Evolutionary conservation across 352 stramenopile species (phyloP).

Genomic region (Globisporangium yorkense): DNA sequence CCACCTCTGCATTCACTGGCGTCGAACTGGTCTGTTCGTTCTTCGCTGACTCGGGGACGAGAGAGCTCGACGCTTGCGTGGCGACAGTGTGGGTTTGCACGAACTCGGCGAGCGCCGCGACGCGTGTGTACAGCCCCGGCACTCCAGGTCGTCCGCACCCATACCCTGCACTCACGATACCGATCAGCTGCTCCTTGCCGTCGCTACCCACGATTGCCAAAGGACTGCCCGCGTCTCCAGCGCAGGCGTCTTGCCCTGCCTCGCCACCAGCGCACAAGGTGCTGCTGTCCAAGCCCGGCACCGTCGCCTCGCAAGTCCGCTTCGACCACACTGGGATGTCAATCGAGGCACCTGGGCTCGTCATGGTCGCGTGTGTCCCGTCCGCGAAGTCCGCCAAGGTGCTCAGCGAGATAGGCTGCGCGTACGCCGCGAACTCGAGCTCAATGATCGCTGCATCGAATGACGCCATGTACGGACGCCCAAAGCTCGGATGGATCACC

Average conservation of each 20-base stretch:
- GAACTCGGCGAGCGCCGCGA: slow-evolving; percentile 16
- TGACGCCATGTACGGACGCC: slow-evolving; percentile 12
- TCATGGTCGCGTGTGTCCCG: slow-evolving; percentile 13
- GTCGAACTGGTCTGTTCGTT: no score
- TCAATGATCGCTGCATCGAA: slow-evolving; percentile 24
- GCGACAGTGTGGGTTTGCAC: slow-evolving; percentile 18
- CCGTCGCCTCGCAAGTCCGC: slow-evolving; percentile 4
- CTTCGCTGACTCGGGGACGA: no score
- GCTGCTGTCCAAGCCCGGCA: slow-evolving; percentile 19
- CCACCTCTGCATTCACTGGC: no score
- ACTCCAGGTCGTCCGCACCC: slow-evolving; percentile 22
- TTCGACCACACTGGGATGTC: slow-evolving; percentile 14
- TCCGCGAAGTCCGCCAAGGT: slow-evolving; percentile 12
- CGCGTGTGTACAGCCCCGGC: slow-evolving; percentile 27
- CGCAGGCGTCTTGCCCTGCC: slow-evolving; percentile 21
- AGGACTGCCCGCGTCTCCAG: slow-evolving; percentile 22
- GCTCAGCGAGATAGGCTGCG: slow-evolving; percentile 11
- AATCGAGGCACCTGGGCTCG: slow-evolving; percentile 7
- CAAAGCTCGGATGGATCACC: slow-evolving; percentile 18
- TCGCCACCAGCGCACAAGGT: slow-evolving; percentile 18
- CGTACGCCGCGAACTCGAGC: slow-evolving; percentile 18
- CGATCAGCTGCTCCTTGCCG: slow-evolving; percentile 15
- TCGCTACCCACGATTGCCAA: slow-evolving; percentile 8
- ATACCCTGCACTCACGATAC: slow-evolving; percentile 30
- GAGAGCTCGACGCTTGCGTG: background rate